phyloP scores from a whole-genome alignment of 148 eudicot genomes.

The Chenopodium quinoa region DNA sequence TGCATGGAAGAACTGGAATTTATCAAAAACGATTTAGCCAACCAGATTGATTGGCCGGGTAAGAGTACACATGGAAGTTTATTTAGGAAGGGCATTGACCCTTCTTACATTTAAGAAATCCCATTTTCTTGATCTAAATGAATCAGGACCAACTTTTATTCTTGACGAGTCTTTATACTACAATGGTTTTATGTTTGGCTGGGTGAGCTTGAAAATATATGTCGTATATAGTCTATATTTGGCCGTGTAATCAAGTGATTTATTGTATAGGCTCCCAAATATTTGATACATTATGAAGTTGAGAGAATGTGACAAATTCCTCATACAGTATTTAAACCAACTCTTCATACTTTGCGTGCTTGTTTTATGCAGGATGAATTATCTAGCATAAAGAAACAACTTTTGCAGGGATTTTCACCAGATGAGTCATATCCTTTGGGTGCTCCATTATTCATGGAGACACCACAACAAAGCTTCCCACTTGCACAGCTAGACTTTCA shows the following conservation, averaged over 20 bases:
- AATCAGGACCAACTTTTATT: not conserved
- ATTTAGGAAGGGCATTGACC: not conserved
- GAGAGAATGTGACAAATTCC: not conserved
- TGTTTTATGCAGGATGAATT: constrained; percentile 54
- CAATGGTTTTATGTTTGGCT: not conserved
- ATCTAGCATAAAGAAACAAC: constrained; percentile 53
- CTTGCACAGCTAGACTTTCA: constrained; percentile 48
- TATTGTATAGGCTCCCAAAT: not conserved
- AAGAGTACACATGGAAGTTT: not conserved
- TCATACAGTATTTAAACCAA: not conserved
- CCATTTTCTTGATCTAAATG: not conserved
- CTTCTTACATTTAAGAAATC: not conserved
- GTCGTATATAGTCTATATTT: not conserved
- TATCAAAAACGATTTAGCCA: not conserved
- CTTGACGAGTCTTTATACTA: not conserved
- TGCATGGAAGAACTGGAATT: not conserved
- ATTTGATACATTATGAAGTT: not conserved
- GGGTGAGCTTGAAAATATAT: not conserved
- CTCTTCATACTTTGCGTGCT: constrained; percentile 8
- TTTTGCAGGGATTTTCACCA: constrained; percentile 64
- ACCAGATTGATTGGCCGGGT: not conserved
- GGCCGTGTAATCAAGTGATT: not conserved
- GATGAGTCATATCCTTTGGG: constrained; percentile 74
- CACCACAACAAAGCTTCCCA: constrained; percentile 69
- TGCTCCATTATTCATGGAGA: constrained; percentile 71